Evolutionary conservation across 805 yeast genomes (phyloP), one percentile per base, ranked within the genome.

Genomic region (Lipomyces kockii): DNA sequence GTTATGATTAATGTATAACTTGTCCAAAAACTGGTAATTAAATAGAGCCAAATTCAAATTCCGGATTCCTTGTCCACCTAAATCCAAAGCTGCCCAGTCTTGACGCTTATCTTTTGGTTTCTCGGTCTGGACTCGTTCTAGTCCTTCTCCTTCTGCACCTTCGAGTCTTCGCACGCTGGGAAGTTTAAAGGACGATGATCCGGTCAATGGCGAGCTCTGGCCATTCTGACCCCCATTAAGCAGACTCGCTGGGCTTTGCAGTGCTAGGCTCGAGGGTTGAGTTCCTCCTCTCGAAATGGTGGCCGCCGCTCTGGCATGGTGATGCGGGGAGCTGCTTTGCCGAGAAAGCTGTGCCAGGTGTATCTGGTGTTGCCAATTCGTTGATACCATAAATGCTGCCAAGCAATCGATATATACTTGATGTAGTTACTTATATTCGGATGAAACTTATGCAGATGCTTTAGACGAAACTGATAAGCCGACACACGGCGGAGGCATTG

Each of bases 71-170:
- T 95, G 97, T 67, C 97, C 97, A 71, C 96, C 87, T 71, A 94
- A 82, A 80, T 95, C 99, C 71, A 95, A 81, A 5, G 93, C 94
- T 63, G 96, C 90, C 99, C 99, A 95, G 46, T 71, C 73, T 56
- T 69, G 73, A 25, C 74, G 64, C 20, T 43, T 39, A 25, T 64
- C 70, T 7, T 62, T 35, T 32, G 6, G 12, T 12, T 55, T 63
- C 25, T 22, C 64, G 25, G 63, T 34, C 34, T 60, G 37, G 49
- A 65, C 62, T 34, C 65, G 64, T 17, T 67, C 62, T 25, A 65
- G 57, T 71, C 75, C 68, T 75, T 76, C 64, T 74, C 73, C 27
- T 73, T 81, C 25, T 67, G 80, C 79, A 62, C 83, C 56, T 20
- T 66, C 70, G n/a, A 61, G 58, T 14, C 70, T 43, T 43, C 49